These are phyloP conservation scores for Rhizopogon sp. DNA, from an alignment of 768 basidiomycete genomes.

Conservation along the genomic window DNA sequence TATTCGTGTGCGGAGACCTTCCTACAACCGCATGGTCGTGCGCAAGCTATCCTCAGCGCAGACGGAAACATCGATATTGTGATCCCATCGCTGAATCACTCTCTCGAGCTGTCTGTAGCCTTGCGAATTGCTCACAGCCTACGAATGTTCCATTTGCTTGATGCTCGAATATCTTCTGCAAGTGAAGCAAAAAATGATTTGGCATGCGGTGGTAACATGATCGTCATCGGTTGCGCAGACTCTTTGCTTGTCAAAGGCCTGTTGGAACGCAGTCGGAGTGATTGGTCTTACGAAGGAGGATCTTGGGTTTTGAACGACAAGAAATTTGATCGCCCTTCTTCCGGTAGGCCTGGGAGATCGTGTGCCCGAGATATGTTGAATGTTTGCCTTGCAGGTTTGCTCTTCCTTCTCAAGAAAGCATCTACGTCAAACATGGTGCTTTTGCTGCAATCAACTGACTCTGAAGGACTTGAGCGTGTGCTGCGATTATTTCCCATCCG, in stretches of 20 bases:
- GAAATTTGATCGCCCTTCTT: slow-evolving; percentile 16
- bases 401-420: slow-evolving; percentile 34
- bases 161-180: slow-evolving; percentile 52
- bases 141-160: slow-evolving; percentile 63
- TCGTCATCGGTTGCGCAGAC: slow-evolving; percentile 47
- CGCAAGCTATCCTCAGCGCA: slow-evolving; percentile 63
- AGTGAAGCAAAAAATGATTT: slow-evolving; percentile 28
- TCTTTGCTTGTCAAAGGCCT: slow-evolving; percentile 28
- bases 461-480: slow-evolving; percentile 58
- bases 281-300: slow-evolving; percentile 17
- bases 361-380: slow-evolving; percentile 2
- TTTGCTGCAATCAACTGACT: slow-evolving; percentile 58
- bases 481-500: slow-evolving; percentile 77
- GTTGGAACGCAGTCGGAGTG: slow-evolving; percentile 19
- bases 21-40: slow-evolving; percentile 38
- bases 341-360: slow-evolving; percentile 8
- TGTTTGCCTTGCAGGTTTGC: slow-evolving; percentile 32
- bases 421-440: slow-evolving; percentile 33
- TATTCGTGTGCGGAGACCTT: not conserved
- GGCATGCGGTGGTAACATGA: slow-evolving; percentile 41
- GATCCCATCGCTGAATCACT: slow-evolving; percentile 32
- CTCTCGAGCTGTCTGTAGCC: slow-evolving; percentile 48
- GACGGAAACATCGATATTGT: slow-evolving; percentile 52
- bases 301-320: slow-evolving; percentile 9
- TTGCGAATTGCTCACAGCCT: slow-evolving; percentile 65